Percentiles rank a stretch among this genome's conserved stretches.
Evolutionary conservation across 352 stramenopile genomes (phyloP).

Genomic region (Phytophthora sojae): DNA sequence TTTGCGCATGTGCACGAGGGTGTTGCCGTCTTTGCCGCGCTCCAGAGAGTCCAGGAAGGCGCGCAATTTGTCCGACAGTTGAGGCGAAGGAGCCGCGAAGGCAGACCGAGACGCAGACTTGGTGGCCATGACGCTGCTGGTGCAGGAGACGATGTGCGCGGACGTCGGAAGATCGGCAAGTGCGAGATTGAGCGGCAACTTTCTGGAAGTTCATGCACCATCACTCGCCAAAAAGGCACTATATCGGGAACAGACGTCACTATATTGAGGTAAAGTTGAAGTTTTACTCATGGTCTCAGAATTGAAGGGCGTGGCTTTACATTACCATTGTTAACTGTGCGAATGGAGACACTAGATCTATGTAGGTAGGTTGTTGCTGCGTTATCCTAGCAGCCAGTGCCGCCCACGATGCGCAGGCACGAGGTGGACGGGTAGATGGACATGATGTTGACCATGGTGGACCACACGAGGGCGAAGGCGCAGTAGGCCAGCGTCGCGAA

Average conservation of each 20-base stretch:
- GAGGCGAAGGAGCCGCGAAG: constrained; percentile 52
- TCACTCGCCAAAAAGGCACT: too few relatives aligned
- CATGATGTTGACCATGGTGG: constrained; percentile 46
- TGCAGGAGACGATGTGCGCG: background rate
- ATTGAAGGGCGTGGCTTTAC: background rate
- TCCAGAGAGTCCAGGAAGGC: constrained; percentile 47
- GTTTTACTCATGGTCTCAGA: background rate
- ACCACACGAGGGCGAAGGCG: constrained; percentile 38
- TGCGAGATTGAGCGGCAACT: background rate
- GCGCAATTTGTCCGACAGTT: constrained; percentile 47
- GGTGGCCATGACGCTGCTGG: constrained; percentile 14
- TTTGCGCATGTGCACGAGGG: constrained; percentile 54
- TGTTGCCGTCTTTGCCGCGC: constrained; percentile 17
- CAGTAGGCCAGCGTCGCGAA: constrained; percentile 47
- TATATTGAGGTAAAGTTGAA: constrained; percentile 15
- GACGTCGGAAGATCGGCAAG: constrained; percentile 22
- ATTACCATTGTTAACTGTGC: constrained; percentile 3
- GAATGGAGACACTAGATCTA: constrained; percentile 5
- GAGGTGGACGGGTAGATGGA: constrained; percentile 40
- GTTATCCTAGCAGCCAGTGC: constrained; percentile 36
- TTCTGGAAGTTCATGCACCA: background rate
- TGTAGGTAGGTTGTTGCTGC: background rate
- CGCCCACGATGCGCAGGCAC: constrained; percentile 39
- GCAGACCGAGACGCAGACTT: constrained; percentile 12
- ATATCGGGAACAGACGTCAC: background rate